Evolutionary conservation across 441 rosid species (phyloP).

Genomic region (Cnidoscolus chayamansa): DNA sequence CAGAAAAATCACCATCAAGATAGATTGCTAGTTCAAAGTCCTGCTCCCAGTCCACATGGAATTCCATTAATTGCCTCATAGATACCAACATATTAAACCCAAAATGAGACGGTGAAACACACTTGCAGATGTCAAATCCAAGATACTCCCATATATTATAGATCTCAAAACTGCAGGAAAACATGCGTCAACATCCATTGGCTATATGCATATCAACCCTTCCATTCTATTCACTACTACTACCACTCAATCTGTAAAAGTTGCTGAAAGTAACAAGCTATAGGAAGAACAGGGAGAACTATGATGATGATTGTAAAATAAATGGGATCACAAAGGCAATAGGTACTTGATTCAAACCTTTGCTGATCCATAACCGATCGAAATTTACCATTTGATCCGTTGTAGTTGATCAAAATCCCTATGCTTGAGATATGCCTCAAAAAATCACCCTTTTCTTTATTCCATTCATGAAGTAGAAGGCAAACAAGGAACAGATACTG

Average conservation of each 20-base stretch:
- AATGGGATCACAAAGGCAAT: neutral
- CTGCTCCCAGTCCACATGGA: slow-evolving; percentile 4
- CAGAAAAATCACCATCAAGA: neutral
- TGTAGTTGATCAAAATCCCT: neutral
- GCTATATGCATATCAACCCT: too few species aligned
- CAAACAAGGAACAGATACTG: neutral
- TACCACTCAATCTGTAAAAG: neutral
- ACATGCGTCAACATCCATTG: neutral
- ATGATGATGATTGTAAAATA: neutral
- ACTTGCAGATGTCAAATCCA: neutral
- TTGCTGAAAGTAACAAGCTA: neutral
- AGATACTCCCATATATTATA: neutral
- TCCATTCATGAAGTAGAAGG: neutral
- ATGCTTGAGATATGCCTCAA: neutral
- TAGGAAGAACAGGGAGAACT: neutral
- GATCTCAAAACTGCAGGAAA: neutral
- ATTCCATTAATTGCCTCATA: neutral
- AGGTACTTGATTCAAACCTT: neutral
- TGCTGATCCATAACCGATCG: neutral
- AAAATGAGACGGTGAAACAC: neutral
- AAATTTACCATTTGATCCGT: neutral
- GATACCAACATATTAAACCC: neutral
- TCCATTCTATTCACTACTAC: neutral
- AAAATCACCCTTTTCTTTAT: neutral
- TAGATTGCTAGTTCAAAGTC: neutral